These are phyloP conservation scores for Camellia japonica DNA, from an alignment of 148 eudicot species.

Conservation along the genomic window DNA sequence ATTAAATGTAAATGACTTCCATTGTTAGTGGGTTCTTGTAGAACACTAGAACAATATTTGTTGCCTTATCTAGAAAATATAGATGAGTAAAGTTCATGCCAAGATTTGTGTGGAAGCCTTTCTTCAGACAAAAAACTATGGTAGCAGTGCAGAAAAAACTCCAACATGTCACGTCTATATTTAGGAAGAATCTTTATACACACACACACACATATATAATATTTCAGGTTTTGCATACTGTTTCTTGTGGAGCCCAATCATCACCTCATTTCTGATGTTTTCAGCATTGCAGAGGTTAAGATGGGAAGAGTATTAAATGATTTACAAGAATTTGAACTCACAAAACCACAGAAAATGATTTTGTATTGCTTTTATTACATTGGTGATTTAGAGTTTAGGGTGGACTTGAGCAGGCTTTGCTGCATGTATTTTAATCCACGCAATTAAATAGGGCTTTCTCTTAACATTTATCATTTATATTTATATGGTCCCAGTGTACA, in stretches of 20 bases:
- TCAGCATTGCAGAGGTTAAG: neutral
- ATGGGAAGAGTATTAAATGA: too few species aligned
- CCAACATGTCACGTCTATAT: neutral
- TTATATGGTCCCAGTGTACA: too few species aligned
- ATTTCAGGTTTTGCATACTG: neutral
- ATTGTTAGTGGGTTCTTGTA: neutral
- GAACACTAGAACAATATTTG: too few species aligned
- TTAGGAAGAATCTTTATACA: neutral
- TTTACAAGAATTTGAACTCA: too few species aligned
- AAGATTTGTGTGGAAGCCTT: neutral
- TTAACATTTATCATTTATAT: too few species aligned
- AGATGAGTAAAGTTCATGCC: neutral
- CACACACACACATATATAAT: neutral
- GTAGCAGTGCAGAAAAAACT: too few species aligned
- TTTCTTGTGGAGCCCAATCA: neutral
- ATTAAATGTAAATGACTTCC: neutral
- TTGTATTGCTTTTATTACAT: too few species aligned
- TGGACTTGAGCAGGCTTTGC: too few species aligned
- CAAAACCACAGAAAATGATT: too few species aligned
- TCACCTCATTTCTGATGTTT: neutral
- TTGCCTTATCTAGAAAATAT: constrained; percentile 1
- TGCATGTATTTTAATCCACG: too few species aligned
- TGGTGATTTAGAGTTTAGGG: too few species aligned
- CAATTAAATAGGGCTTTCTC: too few species aligned
- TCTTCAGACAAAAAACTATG: neutral